Evolutionary conservation across 108 stramenopile species (phyloP).

Genomic region (Chaetoceros muelleri): DNA sequence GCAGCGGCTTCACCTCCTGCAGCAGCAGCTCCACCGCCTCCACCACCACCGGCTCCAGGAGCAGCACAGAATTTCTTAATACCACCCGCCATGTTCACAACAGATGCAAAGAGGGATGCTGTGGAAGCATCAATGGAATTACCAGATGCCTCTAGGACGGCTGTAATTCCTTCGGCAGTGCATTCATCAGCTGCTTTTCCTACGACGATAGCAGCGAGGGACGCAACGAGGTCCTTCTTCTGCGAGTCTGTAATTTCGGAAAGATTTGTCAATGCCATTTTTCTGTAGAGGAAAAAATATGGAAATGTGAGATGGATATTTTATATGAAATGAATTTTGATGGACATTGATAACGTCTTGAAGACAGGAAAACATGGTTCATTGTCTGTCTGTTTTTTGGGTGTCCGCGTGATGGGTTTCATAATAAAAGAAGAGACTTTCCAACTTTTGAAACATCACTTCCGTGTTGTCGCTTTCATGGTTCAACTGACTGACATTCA

Average conservation of each 20-base stretch:
- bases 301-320: too few relatives aligned
- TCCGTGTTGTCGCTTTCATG: too few relatives aligned
- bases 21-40: not conserved
- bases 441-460: too few relatives aligned
- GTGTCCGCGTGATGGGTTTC: too few relatives aligned
- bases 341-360: too few relatives aligned
- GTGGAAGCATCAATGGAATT: conserved; percentile 41
- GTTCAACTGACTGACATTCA: too few relatives aligned
- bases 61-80: conserved; percentile 40
- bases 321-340: too few relatives aligned
- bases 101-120: conserved; percentile 58
- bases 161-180: conserved; percentile 47
- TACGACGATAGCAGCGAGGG: conserved; percentile 60
- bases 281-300: too few relatives aligned
- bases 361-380: too few relatives aligned
- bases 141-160: conserved; percentile 64
- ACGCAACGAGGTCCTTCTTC: conserved; percentile 78
- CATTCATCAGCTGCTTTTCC: conserved; percentile 38
- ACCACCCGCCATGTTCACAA: conserved; percentile 36
- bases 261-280: conserved; percentile 54
- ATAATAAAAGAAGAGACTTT: too few relatives aligned
- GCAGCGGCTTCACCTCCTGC: not conserved
- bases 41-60: conserved; percentile 12
- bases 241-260: conserved; percentile 50
- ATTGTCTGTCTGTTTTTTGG: too few relatives aligned